Conservation (phyloP, 768 basidiomycete species). For the Lentinula raphanica region DNA sequence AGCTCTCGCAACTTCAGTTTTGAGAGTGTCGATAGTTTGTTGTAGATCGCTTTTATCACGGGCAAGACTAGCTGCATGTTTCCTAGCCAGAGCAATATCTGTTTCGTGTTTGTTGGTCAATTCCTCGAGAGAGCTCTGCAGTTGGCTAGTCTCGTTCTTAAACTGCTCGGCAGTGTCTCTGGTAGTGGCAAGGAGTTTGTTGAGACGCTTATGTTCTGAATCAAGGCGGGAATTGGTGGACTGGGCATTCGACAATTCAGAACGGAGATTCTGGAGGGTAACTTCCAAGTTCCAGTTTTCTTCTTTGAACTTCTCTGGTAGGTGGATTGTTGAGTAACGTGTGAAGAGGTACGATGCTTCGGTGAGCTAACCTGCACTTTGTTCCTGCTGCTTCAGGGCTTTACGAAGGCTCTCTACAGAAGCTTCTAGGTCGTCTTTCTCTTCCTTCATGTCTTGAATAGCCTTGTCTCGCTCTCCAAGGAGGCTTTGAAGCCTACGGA, state of each 20-base stretch:
- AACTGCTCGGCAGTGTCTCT: conserved; percentile 77
- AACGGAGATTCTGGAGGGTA: conserved; percentile 77
- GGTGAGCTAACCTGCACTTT: conserved; percentile 60
- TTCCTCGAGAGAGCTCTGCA: conserved; percentile 58
- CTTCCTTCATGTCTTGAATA: conserved; percentile 86
- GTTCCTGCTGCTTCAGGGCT: conserved; percentile 76
- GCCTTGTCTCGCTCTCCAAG: conserved; percentile 91
- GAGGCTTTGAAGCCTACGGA: conserved; percentile 84
- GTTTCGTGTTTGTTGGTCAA: conserved; percentile 91
- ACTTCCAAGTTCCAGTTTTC: conserved; percentile 99
- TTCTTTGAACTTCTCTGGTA: conserved; percentile 92
- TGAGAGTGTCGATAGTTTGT: conserved; percentile 69
- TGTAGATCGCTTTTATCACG: conserved; percentile 93
- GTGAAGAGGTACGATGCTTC: conserved; percentile 2
- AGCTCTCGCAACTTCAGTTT: conserved; percentile 66
- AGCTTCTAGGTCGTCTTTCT: conserved; percentile 84
- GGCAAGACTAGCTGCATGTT: conserved; percentile 79
- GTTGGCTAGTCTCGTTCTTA: conserved; percentile 81
- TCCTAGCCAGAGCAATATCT: conserved; percentile 86
- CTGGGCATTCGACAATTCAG: conserved; percentile 63
- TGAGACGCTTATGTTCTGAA: conserved; percentile 76
- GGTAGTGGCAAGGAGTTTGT: conserved; percentile 63
- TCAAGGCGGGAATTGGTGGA: conserved; percentile 66
- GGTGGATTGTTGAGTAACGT: conserved; percentile 8
- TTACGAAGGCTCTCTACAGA: conserved; percentile 68